Percentiles rank a stretch among this genome's conserved stretches.
Conservation (phyloP, 2,329 filamentous ascomycete genomes). For the Ophiosphaerella herpotricha region DNA sequence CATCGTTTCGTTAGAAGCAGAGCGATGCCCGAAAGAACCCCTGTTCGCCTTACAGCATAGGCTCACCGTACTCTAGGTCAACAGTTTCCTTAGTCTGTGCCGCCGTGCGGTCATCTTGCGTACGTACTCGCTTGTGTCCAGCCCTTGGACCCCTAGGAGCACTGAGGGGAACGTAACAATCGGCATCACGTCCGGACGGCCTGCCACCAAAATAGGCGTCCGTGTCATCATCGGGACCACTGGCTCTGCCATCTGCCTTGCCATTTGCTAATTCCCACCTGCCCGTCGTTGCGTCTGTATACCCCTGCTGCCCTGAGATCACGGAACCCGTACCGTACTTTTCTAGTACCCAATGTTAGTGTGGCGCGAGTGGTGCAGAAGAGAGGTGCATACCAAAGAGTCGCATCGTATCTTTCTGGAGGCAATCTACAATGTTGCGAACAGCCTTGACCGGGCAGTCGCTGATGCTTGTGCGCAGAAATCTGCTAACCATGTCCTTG, state of each 20-base stretch:
- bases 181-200: not conserved
- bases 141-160: slow-evolving; percentile 3
- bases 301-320: slow-evolving; percentile 21
- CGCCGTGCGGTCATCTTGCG: not conserved
- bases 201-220: not conserved
- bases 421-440: slow-evolving; percentile 18
- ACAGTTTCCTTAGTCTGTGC: not conserved
- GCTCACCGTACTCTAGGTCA: not conserved
- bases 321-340: slow-evolving; percentile 25
- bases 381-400: slow-evolving; percentile 22
- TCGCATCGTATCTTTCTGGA: slow-evolving; percentile 26
- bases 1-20: no score
- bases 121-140: slow-evolving; percentile 1
- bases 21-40: no score
- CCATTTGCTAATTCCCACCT: slow-evolving; percentile 10
- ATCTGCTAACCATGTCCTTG: slow-evolving; percentile 73
- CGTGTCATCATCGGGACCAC: slow-evolving; percentile 18
- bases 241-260: not conserved
- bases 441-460: slow-evolving; percentile 69
- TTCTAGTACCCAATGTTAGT: slow-evolving; percentile 10
- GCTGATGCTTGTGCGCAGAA: slow-evolving; percentile 72
- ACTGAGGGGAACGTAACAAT: slow-evolving; percentile 1
- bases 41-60: not conserved
- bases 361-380: not conserved
- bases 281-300: slow-evolving; percentile 3